A percentile compares a stretch with the other conserved stretches of the same genome.
Evolutionary conservation across 1,139 yeast genomes (phyloP).

Genomic region (Yamadazyma triangularis): DNA sequence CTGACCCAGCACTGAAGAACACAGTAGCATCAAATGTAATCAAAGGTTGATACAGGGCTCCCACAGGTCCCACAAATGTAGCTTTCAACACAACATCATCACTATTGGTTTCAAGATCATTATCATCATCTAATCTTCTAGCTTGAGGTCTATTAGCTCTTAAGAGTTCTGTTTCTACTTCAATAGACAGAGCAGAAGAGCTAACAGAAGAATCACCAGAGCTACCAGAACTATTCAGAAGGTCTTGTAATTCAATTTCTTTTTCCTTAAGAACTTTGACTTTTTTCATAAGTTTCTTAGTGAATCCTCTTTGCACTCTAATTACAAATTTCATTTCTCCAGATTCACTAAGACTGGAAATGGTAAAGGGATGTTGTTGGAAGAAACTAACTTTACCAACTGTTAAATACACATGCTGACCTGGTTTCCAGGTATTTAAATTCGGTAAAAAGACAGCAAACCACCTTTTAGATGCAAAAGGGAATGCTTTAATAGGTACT

Average conservation of each 20-base stretch:
- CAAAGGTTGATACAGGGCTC: conserved; percentile 38
- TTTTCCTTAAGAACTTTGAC: conserved; percentile 15
- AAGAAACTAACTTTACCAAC: conserved; percentile 33
- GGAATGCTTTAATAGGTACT: conserved; percentile 25
- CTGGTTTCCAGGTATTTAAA: conserved; percentile 43
- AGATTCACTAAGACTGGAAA: conserved; percentile 32
- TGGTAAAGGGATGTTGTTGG: conserved; percentile 48
- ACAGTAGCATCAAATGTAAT: conserved; percentile 36
- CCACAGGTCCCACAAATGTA: conserved; percentile 41
- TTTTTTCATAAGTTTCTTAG: conserved; percentile 29
- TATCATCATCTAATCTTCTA: conserved; percentile 1
- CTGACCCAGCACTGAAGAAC: conserved; percentile 43
- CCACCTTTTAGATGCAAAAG: conserved; percentile 22
- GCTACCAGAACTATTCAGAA: neutral
- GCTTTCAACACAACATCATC: conserved; percentile 25
- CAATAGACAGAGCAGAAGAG: conserved; percentile 2
- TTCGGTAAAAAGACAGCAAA: conserved; percentile 29
- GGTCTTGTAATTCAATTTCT: conserved; percentile 7
- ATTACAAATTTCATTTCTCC: conserved; percentile 38
- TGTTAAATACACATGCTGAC: conserved; percentile 42
- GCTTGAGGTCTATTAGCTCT: conserved; percentile 2
- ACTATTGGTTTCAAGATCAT: conserved; percentile 5
- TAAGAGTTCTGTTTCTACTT: conserved; percentile 12
- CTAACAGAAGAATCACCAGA: neutral
- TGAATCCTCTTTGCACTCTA: conserved; percentile 41